Percentiles rank a stretch among this genome's conserved stretches.
Evolutionary conservation across 345 rosid species (phyloP).

Genomic region (Eucalyptus pumila): DNA sequence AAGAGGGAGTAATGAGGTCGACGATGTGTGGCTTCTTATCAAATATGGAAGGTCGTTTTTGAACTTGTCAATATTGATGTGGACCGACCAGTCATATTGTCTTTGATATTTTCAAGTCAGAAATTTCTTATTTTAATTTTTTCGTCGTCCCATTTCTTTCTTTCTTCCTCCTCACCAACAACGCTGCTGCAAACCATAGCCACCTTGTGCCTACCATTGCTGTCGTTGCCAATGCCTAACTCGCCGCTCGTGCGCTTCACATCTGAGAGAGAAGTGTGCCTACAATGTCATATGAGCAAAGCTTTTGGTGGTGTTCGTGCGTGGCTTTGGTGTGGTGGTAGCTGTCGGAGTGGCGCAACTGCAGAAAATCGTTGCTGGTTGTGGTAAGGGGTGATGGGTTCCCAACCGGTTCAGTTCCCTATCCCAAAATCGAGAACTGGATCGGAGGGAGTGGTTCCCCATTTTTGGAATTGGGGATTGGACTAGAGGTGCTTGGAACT

Average conservation of each 20-base stretch:
- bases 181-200: background rate
- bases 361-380: background rate
- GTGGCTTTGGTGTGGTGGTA: background rate
- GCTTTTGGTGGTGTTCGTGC: background rate
- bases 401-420: background rate
- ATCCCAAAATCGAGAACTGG: too few relatives aligned
- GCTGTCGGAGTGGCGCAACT: background rate
- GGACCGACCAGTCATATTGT: background rate
- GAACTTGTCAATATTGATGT: background rate
- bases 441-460: background rate
- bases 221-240: background rate
- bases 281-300: background rate
- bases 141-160: background rate
- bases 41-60: background rate
- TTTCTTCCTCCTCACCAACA: background rate
- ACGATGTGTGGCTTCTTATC: background rate
- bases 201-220: accelerated
- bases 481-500: background rate
- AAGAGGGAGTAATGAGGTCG: background rate
- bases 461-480: background rate
- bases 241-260: background rate
- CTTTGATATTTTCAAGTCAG: background rate
- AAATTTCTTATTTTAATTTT: accelerated
- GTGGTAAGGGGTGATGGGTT: background rate
- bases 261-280: background rate